Evolutionary conservation across 2,329 filamentous ascomycete species (phyloP).

Genomic region (Purpureocillium takamizusanense): DNA sequence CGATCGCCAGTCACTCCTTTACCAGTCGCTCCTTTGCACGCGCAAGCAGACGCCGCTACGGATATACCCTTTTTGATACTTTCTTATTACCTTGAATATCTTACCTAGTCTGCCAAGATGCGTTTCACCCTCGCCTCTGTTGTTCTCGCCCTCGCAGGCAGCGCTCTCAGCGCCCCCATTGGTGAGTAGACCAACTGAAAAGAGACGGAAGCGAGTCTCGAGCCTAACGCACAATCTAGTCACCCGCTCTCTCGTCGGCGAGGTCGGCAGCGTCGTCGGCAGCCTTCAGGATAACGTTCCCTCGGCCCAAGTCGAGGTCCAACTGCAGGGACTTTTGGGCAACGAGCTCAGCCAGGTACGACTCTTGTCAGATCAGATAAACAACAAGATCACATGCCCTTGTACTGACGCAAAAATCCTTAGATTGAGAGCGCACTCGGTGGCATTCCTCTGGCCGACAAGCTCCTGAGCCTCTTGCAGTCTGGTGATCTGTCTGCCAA

Average conservation of each 20-base stretch:
- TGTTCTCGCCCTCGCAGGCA: conserved; percentile 7
- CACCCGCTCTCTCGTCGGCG: conserved; percentile 7
- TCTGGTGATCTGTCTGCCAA: conserved; percentile 6
- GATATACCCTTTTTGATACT: no score
- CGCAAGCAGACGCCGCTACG: no score
- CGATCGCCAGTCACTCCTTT: neutral
- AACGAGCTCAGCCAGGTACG: neutral
- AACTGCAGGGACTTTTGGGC: conserved; percentile 11
- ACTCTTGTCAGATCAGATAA: no score
- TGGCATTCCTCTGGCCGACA: conserved; percentile 10
- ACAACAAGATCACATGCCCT: no score
- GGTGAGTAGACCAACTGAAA: conserved; percentile 1
- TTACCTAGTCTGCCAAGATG: conserved; percentile 7
- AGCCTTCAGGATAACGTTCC: conserved; percentile 8
- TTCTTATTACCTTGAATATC: neutral
- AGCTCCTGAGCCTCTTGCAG: conserved; percentile 11
- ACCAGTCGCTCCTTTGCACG: neutral
- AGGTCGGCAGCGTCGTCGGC: conserved; percentile 8
- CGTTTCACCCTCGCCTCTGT: conserved; percentile 10
- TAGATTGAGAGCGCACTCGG: conserved; percentile 11
- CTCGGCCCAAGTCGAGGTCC: conserved; percentile 9
- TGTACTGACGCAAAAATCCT: neutral
- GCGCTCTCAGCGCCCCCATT: conserved; percentile 8
- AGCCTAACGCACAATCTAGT: neutral
- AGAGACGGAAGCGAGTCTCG: neutral